These are phyloP conservation scores for Sporothrix schenckii DNA, from an alignment of 2,329 filamentous ascomycete genomes.

Conservation along the genomic window DNA sequence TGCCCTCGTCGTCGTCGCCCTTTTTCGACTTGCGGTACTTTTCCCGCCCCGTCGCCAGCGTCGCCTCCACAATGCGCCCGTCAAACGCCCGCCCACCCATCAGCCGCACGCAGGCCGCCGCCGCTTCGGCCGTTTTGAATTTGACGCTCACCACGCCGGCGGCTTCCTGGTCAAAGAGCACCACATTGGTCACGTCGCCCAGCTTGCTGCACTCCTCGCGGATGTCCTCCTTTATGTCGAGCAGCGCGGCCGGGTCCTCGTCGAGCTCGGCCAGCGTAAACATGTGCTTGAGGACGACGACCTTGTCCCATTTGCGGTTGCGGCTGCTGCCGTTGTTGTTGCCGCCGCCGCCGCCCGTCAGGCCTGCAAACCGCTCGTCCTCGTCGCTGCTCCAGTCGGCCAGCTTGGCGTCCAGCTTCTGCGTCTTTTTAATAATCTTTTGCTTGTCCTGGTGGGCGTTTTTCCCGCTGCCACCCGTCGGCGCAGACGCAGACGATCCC, in stretches of 20 bases:
- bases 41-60: slow-evolving; percentile 70
- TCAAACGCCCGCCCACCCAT: slow-evolving; percentile 84
- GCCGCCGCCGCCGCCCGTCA: not conserved
- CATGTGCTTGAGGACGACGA: slow-evolving; percentile 89
- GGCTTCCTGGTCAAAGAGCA: slow-evolving; percentile 83
- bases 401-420: slow-evolving; percentile 87
- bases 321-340: slow-evolving; percentile 17
- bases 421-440: slow-evolving; percentile 88
- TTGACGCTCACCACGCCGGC: slow-evolving; percentile 84
- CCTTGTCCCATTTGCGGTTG: slow-evolving; percentile 67
- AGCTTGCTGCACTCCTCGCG: slow-evolving; percentile 85
- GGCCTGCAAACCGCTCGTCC: slow-evolving; percentile 48
- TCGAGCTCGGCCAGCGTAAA: slow-evolving; percentile 85
- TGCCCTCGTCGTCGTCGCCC: slow-evolving; percentile 33
- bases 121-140: slow-evolving; percentile 72
- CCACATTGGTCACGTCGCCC: slow-evolving; percentile 86
- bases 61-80: slow-evolving; percentile 70
- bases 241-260: slow-evolving; percentile 77
- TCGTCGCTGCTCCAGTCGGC: slow-evolving; percentile 96
- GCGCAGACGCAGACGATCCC: not conserved
- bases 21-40: slow-evolving; percentile 51
- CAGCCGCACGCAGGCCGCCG: slow-evolving; percentile 69
- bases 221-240: slow-evolving; percentile 95
- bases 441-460: slow-evolving; percentile 70
- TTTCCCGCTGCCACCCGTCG: slow-evolving; percentile 20